phyloP scores from a whole-genome alignment of 1,284 basidiomycete genomes.

The Papiliotrema terrestris region DNA sequence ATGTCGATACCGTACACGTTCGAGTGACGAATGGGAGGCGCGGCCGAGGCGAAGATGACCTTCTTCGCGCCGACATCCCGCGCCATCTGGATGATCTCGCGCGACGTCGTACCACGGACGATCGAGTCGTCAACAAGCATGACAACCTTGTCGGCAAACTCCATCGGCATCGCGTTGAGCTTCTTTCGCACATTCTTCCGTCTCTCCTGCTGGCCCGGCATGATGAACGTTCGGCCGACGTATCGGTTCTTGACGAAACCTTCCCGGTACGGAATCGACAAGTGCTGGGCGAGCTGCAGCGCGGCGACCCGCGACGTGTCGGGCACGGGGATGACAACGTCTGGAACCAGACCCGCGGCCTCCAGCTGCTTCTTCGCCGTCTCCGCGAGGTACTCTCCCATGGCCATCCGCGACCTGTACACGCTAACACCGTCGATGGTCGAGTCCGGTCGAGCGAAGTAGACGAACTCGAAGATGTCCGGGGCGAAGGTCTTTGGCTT shows the following conservation, averaged over 20 bases:
- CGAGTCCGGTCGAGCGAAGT: constrained; percentile 97
- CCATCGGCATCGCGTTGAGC: constrained; percentile 98
- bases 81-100: constrained; percentile 99
- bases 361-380: constrained; percentile 74
- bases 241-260: constrained; percentile 99
- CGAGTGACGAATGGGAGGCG: constrained; percentile 88
- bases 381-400: constrained; percentile 93
- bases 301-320: constrained; percentile 97
- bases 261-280: constrained; percentile 90
- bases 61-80: constrained; percentile 98
- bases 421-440: constrained; percentile 97
- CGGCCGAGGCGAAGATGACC: constrained; percentile 94
- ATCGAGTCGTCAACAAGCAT: constrained; percentile 98
- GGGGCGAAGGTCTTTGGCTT: constrained; percentile 76
- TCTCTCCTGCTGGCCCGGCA: constrained; percentile 92
- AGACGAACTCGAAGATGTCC: constrained; percentile 99
- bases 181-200: constrained; percentile 94
- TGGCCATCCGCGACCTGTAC: constrained; percentile 96
- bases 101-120: constrained; percentile 96
- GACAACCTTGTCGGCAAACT: constrained; percentile 89
- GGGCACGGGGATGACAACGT: constrained; percentile 97
- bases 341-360: constrained; percentile 67
- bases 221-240: constrained; percentile 98
- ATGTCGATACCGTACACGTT: constrained; percentile 99
- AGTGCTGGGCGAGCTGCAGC: constrained; percentile 87